Base-by-base conservation (phyloP, 306 rosid genomes). In the Styphnolobium japonicum region DNA sequence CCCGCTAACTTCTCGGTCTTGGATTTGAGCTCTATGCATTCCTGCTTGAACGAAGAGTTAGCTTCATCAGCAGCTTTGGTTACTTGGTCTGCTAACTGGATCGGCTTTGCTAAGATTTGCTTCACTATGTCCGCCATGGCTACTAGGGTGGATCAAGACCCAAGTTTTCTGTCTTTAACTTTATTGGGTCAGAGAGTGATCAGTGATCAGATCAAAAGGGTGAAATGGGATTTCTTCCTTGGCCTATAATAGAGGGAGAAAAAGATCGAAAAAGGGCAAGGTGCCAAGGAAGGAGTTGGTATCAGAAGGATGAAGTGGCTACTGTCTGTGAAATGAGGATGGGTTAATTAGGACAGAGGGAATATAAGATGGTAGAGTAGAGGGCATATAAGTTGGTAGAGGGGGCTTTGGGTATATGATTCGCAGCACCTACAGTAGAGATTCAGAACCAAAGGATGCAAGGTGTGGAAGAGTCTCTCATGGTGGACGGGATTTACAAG, bases 121-220 rank as follows among this genome's bases (percentile, higher is more conserved):
- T 93, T 93, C 78, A 86, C 95, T 77, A 85, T 80, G 79, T 95
- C 98, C 71, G 91, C 97, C 98, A 95, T 93, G 72, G 65, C 58
- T 12, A 18, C 46, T 73, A 58, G 68, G 81, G 74, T 62, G 72
- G 86, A 80, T 82, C 64, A 53, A 10, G 23, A 21, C 34, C 66
- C 27, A 75, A 33, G 43, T 9, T 51, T 45, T 39, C n/a, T n/a
- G 15, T 31, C 36, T 11, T 52, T 14, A 23, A n/a, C n/a, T n/a
- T 69, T 36, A n/a, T 61, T 1, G 0, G 18, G 10, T 36, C 46
- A 29, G 49, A 29, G 52, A 37, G 0, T 31, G 3, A 10, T 55
- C 31, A 0, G 64, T 27, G 62, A 55, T 69, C 52, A 63, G 87
- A 85, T 80, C 65, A 34, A 76, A 39, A 14, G 15, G 23, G 15